Evolutionary conservation across 2,329 filamentous ascomycete species (phyloP).

Genomic region (Colletotrichum destructivum): DNA sequence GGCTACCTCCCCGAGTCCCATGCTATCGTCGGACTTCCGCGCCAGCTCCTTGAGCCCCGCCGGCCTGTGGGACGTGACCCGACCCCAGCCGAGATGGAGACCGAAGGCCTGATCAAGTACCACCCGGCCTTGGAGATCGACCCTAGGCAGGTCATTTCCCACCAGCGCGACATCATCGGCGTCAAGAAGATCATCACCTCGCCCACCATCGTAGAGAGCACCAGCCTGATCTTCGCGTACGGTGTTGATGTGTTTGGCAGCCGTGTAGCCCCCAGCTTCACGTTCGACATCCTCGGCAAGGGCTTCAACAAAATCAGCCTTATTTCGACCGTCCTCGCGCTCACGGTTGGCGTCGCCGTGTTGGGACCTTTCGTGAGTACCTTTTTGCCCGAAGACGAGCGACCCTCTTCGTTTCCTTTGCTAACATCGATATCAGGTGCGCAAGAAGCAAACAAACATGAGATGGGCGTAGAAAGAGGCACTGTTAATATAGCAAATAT

Average conservation of each 20-base stretch:
- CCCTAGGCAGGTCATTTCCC: slow-evolving; percentile 83
- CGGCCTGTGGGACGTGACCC: slow-evolving; percentile 89
- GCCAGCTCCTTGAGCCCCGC: slow-evolving; percentile 85
- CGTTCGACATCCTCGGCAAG: slow-evolving; percentile 93
- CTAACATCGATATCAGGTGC: slow-evolving; percentile 62
- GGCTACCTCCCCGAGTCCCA: slow-evolving; percentile 82
- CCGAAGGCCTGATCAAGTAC: slow-evolving; percentile 86
- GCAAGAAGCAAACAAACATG: slow-evolving; percentile 78
- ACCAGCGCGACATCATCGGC: slow-evolving; percentile 85
- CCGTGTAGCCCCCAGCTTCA: slow-evolving; percentile 85
- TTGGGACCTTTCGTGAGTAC: slow-evolving; percentile 88
- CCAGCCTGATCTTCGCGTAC: slow-evolving; percentile 89
- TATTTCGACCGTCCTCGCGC: slow-evolving; percentile 84
- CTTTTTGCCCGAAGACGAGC: slow-evolving; percentile 3
- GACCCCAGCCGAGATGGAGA: slow-evolving; percentile 81
- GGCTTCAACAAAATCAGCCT: slow-evolving; percentile 94
- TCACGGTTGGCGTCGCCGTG: slow-evolving; percentile 82
- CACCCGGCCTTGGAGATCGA: slow-evolving; percentile 85
- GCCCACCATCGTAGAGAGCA: slow-evolving; percentile 90
- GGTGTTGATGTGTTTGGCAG: slow-evolving; percentile 92
- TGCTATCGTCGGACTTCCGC: slow-evolving; percentile 84
- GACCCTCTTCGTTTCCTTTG: background rate
- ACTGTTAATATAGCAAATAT: slow-evolving; percentile 24
- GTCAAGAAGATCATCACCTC: slow-evolving; percentile 80
- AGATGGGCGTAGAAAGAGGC: slow-evolving; percentile 62